Conservation (phyloP, 2,329 filamentous ascomycete species). For the Fonsecaea pugnacius region DNA sequence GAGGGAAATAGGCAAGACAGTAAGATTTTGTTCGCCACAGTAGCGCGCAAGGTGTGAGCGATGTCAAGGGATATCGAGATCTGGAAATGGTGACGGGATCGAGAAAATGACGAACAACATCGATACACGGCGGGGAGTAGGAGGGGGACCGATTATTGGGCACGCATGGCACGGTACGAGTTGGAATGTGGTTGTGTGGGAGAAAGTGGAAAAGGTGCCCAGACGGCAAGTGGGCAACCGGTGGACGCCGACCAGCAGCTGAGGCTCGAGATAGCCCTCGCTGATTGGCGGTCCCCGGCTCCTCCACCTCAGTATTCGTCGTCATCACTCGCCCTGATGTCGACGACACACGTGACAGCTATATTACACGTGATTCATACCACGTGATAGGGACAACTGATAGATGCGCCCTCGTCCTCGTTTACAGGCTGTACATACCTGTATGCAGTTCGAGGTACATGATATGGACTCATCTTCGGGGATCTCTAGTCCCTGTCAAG, state of each 20-base stretch:
- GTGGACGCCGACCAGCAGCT: neutral
- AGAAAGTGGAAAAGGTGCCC: neutral
- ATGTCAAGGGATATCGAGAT: conserved; percentile 27
- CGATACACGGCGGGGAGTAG: neutral
- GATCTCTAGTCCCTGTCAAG: neutral
- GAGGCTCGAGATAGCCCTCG: neutral
- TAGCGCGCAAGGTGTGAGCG: conserved; percentile 12
- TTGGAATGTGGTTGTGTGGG: neutral
- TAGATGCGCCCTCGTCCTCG: neutral
- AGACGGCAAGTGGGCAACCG: neutral
- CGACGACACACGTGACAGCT: neutral
- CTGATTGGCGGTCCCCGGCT: neutral
- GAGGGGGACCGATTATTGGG: neutral
- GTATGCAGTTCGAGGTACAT: neutral
- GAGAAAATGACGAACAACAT: conserved; percentile 6
- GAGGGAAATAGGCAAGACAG: neutral
- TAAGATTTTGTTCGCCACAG: conserved; percentile 12
- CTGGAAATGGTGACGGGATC: conserved; percentile 24
- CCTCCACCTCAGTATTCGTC: neutral
- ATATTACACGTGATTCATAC: neutral
- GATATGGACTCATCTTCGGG: neutral
- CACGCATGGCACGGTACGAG: neutral
- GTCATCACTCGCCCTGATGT: neutral
- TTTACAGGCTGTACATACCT: neutral
- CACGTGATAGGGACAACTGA: neutral